phyloP scores from a whole-genome alignment of 495 filamentous ascomycete species.

The Halenospora varia region DNA sequence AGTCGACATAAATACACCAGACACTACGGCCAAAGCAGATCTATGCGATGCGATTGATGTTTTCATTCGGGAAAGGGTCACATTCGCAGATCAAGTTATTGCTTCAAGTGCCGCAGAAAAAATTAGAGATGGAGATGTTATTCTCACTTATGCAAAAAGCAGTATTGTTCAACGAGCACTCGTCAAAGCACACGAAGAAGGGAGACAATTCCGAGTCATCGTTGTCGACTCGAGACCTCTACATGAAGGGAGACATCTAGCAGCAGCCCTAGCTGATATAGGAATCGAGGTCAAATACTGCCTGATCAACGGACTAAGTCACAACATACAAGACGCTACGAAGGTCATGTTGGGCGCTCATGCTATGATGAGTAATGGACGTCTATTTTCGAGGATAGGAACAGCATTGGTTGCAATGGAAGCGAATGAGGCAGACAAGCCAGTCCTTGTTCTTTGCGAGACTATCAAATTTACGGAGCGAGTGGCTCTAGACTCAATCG shows the following conservation, averaged over 20 bases:
- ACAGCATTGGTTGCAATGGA: conserved; percentile 87
- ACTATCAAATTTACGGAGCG: conserved; percentile 93
- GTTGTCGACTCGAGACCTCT: conserved; percentile 80
- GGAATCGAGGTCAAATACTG: conserved; percentile 79
- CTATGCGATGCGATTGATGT: conserved; percentile 79
- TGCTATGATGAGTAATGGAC: conserved; percentile 85
- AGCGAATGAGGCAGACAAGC: conserved; percentile 67
- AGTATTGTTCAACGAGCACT: conserved; percentile 79
- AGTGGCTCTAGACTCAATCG: conserved; percentile 85
- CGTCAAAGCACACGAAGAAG: conserved; percentile 61
- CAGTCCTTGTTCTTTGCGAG: conserved; percentile 90
- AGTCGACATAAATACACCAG: conserved; percentile 76
- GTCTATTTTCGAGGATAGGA: conserved; percentile 80
- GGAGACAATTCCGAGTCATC: conserved; percentile 75
- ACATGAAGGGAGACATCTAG: conserved; percentile 74
- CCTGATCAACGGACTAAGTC: conserved; percentile 68
- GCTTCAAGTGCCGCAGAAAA: conserved; percentile 62
- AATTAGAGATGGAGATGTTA: conserved; percentile 73
- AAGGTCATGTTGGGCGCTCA: conserved; percentile 87
- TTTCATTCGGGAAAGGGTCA: conserved; percentile 88
- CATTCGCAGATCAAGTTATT: conserved; percentile 80
- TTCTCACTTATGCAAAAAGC: conserved; percentile 87
- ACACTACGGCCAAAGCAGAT: conserved; percentile 69
- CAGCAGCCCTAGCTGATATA: conserved; percentile 57
- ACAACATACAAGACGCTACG: conserved; percentile 66